A percentile compares a stretch with the other conserved stretches of the same genome.
Evolutionary conservation across 345 rosid species (phyloP).

Genomic region (Toxicodendron radicans): DNA sequence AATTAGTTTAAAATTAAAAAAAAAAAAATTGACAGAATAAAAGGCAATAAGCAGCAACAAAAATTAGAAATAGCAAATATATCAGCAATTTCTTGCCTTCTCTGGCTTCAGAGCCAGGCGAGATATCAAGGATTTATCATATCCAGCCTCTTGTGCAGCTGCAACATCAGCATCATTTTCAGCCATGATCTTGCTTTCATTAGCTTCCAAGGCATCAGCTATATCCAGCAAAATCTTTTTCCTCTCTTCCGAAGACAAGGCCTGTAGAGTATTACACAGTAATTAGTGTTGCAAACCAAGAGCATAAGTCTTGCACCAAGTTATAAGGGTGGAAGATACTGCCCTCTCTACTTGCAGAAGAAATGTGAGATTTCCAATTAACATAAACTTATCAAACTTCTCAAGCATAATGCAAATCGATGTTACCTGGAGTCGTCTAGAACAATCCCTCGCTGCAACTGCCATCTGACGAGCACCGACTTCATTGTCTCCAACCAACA

Average conservation of each 20-base stretch:
- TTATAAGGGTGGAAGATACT: not conserved
- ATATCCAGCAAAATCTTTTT: conserved; percentile 67
- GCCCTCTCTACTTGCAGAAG: conserved; percentile 15
- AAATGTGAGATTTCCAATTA: conserved; percentile 8
- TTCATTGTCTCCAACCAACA: conserved; percentile 61
- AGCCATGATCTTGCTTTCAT: conserved; percentile 52
- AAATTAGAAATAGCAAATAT: not conserved
- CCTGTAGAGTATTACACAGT: conserved; percentile 38
- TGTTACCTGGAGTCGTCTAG: conserved; percentile 85
- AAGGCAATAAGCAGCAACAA: conserved; percentile 11
- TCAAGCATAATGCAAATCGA: conserved; percentile 6
- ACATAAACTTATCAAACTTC: conserved; percentile 10
- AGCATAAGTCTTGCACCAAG: not conserved
- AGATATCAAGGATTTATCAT: conserved; percentile 75
- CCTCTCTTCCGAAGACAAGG: conserved; percentile 72
- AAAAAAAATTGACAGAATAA: not conserved
- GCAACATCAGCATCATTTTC: conserved; percentile 88
- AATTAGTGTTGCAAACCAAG: conserved; percentile 9
- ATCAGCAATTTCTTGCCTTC: conserved; percentile 51
- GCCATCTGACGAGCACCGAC: conserved; percentile 80
- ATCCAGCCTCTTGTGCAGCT: conserved; percentile 73
- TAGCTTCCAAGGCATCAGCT: conserved; percentile 86
- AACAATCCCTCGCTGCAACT: conserved; percentile 88
- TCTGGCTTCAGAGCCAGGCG: conserved; percentile 83
- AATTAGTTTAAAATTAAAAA: not conserved